Conservation (phyloP, 1,284 basidiomycete genomes). For the Meira nashicola region DNA sequence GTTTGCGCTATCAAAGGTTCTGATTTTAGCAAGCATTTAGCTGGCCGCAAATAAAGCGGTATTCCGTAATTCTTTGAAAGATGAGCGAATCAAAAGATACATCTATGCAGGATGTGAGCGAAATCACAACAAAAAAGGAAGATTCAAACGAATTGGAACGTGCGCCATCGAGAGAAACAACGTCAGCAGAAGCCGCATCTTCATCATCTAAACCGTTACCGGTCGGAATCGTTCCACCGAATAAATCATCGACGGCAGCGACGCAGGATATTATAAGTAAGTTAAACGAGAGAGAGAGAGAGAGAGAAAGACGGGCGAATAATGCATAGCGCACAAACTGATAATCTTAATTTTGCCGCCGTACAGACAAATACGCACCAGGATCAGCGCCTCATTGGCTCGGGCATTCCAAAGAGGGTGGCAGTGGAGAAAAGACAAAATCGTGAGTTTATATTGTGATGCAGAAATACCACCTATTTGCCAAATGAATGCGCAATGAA, state of each 20-base stretch:
- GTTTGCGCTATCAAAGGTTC: too few relatives aligned
- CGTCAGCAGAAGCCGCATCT: background rate
- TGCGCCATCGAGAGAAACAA: background rate
- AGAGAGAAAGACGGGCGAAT: too few relatives aligned
- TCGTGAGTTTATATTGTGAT: background rate
- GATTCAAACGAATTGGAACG: background rate
- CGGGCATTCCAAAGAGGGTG: background rate
- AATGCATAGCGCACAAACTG: too few relatives aligned
- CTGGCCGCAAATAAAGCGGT: too few relatives aligned
- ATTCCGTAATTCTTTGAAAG: too few relatives aligned
- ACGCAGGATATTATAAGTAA: background rate
- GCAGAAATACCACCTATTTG: too few relatives aligned
- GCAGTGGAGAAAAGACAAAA: background rate
- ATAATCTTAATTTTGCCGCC: too few relatives aligned
- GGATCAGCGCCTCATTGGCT: conserved; percentile 13
- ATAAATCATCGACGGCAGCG: conserved; percentile 1
- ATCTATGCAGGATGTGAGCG: background rate
- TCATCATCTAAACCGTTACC: background rate
- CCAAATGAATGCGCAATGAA: too few relatives aligned
- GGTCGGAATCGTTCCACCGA: background rate
- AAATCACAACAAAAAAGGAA: background rate
- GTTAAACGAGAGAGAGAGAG: too few relatives aligned
- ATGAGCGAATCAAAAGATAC: background rate
- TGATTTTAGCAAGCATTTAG: too few relatives aligned
- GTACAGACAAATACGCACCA: conserved; percentile 5